A percentile compares a stretch with the other conserved stretches of the same genome.
phyloP scores from a whole-genome alignment of 2,329 filamentous ascomycete genomes.

The Neonectria hederae region DNA sequence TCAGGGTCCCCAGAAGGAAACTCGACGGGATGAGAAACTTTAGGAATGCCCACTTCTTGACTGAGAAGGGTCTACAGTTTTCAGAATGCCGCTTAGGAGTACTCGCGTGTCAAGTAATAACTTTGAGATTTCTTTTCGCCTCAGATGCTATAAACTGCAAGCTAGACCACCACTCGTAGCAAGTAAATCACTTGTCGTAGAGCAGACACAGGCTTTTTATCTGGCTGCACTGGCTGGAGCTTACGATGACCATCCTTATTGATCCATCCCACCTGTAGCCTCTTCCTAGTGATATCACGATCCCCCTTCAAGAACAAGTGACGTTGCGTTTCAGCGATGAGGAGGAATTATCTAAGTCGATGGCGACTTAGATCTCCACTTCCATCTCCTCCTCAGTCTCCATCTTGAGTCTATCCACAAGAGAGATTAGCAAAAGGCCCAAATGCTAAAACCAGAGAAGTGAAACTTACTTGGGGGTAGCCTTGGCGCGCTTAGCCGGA shows the following conservation, averaged over 20 bases:
- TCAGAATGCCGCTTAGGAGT: not conserved
- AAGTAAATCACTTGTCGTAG: not conserved
- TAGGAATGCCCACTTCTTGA: not conserved
- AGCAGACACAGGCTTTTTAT: not conserved
- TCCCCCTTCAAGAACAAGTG: not conserved
- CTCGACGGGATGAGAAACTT: not conserved
- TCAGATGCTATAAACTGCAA: not conserved
- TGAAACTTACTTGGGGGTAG: conserved; percentile 31
- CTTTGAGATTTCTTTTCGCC: conserved; percentile 8
- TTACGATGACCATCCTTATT: not conserved
- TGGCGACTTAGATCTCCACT: conserved; percentile 6
- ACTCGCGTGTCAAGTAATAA: not conserved
- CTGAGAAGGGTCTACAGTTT: not conserved
- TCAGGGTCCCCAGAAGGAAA: not conserved
- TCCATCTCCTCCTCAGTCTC: conserved; percentile 24
- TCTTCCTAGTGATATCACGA: not conserved
- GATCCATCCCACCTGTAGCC: no score
- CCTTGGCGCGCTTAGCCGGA: conserved; percentile 40
- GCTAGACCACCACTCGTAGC: not conserved
- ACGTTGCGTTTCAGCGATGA: no score
- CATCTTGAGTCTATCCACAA: conserved; percentile 26
- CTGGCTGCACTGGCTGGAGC: not conserved
- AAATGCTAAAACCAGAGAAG: not conserved
- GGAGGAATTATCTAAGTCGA: not conserved
- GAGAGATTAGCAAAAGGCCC: conserved; percentile 9